Base-by-base conservation (phyloP, 257 asterid species). In the Ligustrum vulgare region DNA sequence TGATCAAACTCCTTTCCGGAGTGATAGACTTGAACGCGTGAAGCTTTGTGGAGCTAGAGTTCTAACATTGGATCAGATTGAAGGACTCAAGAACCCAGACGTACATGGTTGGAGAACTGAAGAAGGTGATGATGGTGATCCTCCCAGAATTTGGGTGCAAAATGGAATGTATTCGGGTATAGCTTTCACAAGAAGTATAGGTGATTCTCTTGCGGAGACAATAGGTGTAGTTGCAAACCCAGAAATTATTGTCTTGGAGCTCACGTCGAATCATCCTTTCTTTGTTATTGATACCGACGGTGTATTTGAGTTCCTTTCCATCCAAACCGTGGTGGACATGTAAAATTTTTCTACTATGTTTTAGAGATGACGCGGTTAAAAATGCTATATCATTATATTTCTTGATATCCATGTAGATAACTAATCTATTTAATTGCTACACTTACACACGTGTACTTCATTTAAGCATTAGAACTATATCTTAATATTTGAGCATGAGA, bases 111-210 rank as follows among this genome's bases (percentile, higher is more conserved):
- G 98, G 98, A 97, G 87, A 66, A 92, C 96, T 76, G 98, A 92
- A 86, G 98, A 93, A 90, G 92, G 58, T 56, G 98, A 94, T 81
- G 98, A 94, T 75, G 98, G 98, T 69, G 98, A 94, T 88, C 98
- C 98, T 72, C 98, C 98, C 39, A 88, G 98, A 72, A 76, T 94
- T 51, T 94, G 98, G 98, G 97, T 94, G 77, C 96, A 84, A 82
- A 93, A 90, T 83, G 98, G 98, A 67, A 94, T 92, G 97, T 94
- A 94, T 85, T 97, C 98, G 9, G 98, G 98, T 75, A 94, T 98
- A 8, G 98, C 98, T 79, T 94, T 94, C 83, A 91, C 99, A 3
- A 87, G 99, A 85, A 94, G 99, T 84, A 75, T 94, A 51, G 99
- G 99, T 6, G 99, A 94, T 88, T 89, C 98, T 77, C 80, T 94